Conservation (phyloP, 1,284 basidiomycete genomes). For the Vanrija sp. region DNA sequence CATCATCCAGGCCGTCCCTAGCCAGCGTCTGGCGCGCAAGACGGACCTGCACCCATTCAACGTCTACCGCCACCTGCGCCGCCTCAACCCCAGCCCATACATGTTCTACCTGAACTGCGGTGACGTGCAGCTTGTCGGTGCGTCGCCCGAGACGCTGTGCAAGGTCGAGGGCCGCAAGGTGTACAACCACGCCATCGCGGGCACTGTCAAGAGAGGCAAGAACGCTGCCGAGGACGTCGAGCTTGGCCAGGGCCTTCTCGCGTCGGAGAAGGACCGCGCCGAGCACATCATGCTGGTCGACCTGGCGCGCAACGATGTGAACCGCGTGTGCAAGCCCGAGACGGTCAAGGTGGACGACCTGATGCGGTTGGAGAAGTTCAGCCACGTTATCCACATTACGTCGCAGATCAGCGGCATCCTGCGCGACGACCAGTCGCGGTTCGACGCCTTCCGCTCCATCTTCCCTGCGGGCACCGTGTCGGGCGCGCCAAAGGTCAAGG, state of each 20-base stretch:
- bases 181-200: slow-evolving; percentile 97
- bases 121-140: slow-evolving; percentile 88
- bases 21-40: slow-evolving; percentile 78
- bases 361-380: slow-evolving; percentile 93
- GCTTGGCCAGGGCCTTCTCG: slow-evolving; percentile 68
- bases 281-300: slow-evolving; percentile 99
- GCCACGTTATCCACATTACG: slow-evolving; percentile 96
- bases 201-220: slow-evolving; percentile 84
- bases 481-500: slow-evolving; percentile 98
- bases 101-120: slow-evolving; percentile 99
- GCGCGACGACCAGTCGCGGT: slow-evolving; percentile 78
- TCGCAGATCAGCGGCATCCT: slow-evolving; percentile 88
- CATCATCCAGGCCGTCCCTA: slow-evolving; percentile 98
- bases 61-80: slow-evolving; percentile 85
- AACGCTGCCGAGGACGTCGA: slow-evolving; percentile 78
- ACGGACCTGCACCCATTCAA: slow-evolving; percentile 96
- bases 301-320: slow-evolving; percentile 98
- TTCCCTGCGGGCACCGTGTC: slow-evolving; percentile 99
- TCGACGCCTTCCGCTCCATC: slow-evolving; percentile 97
- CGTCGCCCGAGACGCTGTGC: slow-evolving; percentile 95
- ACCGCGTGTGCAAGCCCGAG: slow-evolving; percentile 89
- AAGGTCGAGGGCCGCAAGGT: slow-evolving; percentile 91
- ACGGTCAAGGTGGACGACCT: slow-evolving; percentile 95
- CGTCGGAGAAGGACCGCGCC: slow-evolving; percentile 90
- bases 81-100: slow-evolving; percentile 96